Conservation (phyloP, 768 basidiomycete genomes). For the Auriscalpium vulgare region DNA sequence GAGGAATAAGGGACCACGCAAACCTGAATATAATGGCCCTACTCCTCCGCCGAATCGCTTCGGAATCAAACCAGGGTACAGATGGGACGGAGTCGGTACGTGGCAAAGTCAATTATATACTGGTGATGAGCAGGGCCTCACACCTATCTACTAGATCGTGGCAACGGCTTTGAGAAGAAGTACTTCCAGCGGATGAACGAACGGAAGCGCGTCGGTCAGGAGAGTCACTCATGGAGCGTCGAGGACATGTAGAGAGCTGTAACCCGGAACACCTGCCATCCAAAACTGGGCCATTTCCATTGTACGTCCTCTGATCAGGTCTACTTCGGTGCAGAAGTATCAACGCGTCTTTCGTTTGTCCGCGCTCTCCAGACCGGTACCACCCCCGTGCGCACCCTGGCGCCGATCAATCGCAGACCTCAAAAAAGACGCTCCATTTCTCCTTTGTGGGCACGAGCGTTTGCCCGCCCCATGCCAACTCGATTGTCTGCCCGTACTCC, state of each 20-base stretch:
- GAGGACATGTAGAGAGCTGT: conserved; percentile 73
- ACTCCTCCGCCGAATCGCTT: conserved; percentile 92
- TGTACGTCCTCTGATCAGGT: too few species aligned
- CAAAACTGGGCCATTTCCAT: too few species aligned
- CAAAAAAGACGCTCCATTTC: conserved; percentile 5
- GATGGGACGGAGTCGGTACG: conserved; percentile 98
- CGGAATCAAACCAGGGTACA: conserved; percentile 88
- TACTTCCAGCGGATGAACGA: conserved; percentile 80
- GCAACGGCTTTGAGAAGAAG: conserved; percentile 93
- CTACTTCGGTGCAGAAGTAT: too few species aligned
- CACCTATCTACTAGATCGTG: conserved; percentile 50
- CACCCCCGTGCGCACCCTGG: too few species aligned
- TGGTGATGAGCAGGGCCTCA: too few species aligned
- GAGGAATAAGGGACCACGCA: conserved; percentile 61
- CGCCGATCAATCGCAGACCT: neutral
- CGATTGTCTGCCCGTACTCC: conserved; percentile 1
- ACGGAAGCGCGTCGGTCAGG: conserved; percentile 55
- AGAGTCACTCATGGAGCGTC: conserved; percentile 80
- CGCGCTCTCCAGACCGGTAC: too few species aligned
- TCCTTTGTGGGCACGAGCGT: neutral
- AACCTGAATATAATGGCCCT: conserved; percentile 82
- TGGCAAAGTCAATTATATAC: conserved; percentile 9
- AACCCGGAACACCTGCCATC: too few species aligned
- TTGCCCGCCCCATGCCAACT: conserved; percentile 1
- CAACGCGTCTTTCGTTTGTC: too few species aligned